Base-by-base conservation (phyloP, 1,284 basidiomycete species). In the Sporisorium scitamineum region DNA sequence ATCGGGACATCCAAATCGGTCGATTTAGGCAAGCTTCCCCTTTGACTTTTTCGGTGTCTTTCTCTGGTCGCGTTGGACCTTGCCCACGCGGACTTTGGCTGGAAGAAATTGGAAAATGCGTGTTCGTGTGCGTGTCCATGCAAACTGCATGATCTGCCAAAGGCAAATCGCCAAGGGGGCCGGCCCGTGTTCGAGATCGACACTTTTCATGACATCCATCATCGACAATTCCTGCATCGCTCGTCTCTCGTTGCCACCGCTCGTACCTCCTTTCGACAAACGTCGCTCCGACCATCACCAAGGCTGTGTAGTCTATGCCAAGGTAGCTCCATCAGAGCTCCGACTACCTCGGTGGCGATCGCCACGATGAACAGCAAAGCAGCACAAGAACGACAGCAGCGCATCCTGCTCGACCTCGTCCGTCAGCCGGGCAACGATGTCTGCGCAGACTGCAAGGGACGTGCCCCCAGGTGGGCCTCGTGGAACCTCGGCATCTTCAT, bases 361-460 rank as follows among this genome's bases (percentile, higher is more conserved):
- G 24, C 34, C 29, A 54, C 14, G 37, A 83, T 82, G 79, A 79
- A 80, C 54, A 70, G 69, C 65, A 81, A 76, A 58, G 76, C 73
- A 16, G 70, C 80, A 7, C 64, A 89, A 18, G 92, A 94, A 68
- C 88, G 92, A 63, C 92, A 91, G 79, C 91, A 91, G 67, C 90
- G 90, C 39, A 86, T 87, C 13, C 86, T 94, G 32, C 80, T 90
- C 7, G 93, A 93, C 61, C 88, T 94, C 16, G 89, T 88, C 5
- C 84, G 86, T 24, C 88, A 89, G 75, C 91, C 92, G 48, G 93
- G 93, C 75, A 94, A 94, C 82, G 92, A 93, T 90, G 80, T 89
- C 24, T 95, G 93, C 84, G 93, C 93, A 10, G 93, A 95, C 86
- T 95, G 93, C 86, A 92, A 91, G 85, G 87, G 90, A 31, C 88